Evolutionary conservation across 2,329 filamentous ascomycete genomes (phyloP), one percentile per base, ranked within the genome.

Genomic region (Curvularia verruculosa): DNA sequence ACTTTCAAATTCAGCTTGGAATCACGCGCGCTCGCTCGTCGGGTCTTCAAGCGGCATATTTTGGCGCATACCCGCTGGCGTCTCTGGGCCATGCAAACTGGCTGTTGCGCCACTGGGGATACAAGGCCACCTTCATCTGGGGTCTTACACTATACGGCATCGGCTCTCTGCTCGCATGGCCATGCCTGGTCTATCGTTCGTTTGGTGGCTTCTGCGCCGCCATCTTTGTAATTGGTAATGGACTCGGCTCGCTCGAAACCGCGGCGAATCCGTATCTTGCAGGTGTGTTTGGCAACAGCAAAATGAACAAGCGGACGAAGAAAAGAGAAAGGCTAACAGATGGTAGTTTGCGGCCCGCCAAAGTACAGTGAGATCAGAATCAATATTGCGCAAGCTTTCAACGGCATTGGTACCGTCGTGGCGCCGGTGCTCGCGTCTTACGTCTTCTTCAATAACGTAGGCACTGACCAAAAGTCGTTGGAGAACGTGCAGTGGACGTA

Each of bases 401-500:
- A 87, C 63, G 85, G 82, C 13, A 79, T 85, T 34, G 85, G 84
- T 2, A 84, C 83, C 0, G 82, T 86, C 50, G 78, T 85, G 15
- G 84, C 84, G 0, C 86, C 85, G 0, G 81, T 88, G 1, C 75
- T 88, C 7, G 85, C 83, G 0, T 82, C 81, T 2, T 83, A 84
- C 48, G 85, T 87, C 47, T 87, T 89, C 75, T 88, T 88, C 71
- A 81, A 82, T 40, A 77, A 83, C 49, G 82, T 80, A 0, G 78
- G 80, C 31, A 78, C 83, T 31, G 79, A 78, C 48, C 75, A 73
- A 9, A 71, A 80, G n/a, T 80, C 81, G 3, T 72, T 88, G 51
- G 75, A 79, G 62, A 87, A 84, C 51, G 85, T 88, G 8, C 86
- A 88, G 69, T 88, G 85, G 84, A 82, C 84, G 1, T 89, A 89